Percentiles rank a stretch among this genome's conserved stretches.
Evolutionary conservation across 208 protist species (phyloP).

Genomic region (Spongospora subterranea): DNA sequence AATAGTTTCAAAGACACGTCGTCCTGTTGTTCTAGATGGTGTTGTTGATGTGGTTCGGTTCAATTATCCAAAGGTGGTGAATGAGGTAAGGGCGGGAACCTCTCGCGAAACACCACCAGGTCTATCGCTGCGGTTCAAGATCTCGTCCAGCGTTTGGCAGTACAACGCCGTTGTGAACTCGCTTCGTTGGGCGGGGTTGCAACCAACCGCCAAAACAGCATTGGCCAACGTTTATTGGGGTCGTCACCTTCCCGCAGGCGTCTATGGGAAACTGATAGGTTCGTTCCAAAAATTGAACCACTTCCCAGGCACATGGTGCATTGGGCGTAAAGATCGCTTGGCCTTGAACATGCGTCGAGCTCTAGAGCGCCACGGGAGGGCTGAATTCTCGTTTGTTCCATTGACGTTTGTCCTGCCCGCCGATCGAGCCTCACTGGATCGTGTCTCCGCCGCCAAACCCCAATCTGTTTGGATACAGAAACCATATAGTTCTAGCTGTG

Average conservation of each 20-base stretch:
- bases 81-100: too few species aligned
- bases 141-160: slow-evolving; percentile 30
- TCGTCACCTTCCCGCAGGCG: slow-evolving; percentile 8
- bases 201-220: neutral
- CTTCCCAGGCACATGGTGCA: slow-evolving; percentile 62
- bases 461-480: slow-evolving; percentile 21
- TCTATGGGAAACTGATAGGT: neutral
- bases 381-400: slow-evolving; percentile 3
- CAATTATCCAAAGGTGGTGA: neutral
- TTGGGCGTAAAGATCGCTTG: slow-evolving; percentile 63
- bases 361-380: neutral
- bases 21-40: neutral
- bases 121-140: neutral
- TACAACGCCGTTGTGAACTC: slow-evolving; percentile 54
- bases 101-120: too few species aligned
- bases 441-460: neutral
- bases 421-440: neutral
- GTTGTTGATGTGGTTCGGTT: neutral
- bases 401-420: slow-evolving; percentile 32
- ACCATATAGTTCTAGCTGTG: slow-evolving; percentile 34
- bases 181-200: neutral
- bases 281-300: slow-evolving; percentile 63
- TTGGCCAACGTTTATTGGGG: slow-evolving; percentile 36
- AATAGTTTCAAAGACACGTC: neutral
- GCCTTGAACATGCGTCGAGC: slow-evolving; percentile 37